phyloP scores from a whole-genome alignment of 768 basidiomycete genomes.

The Trametes meyenii region DNA sequence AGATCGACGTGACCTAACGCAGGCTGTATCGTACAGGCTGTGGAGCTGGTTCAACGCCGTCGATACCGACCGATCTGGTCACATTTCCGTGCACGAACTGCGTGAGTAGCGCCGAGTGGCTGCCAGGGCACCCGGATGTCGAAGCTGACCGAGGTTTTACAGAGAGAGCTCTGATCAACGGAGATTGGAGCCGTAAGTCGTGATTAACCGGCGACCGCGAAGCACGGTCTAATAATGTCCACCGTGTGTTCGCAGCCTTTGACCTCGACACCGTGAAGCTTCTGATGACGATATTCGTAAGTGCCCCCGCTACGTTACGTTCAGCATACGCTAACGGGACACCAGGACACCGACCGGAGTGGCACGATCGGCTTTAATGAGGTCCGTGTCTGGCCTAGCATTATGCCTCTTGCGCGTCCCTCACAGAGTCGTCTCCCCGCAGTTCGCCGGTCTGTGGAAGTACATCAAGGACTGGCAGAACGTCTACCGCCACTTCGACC shows the following conservation, averaged over 20 bases:
- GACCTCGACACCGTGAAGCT: constrained; percentile 87
- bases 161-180: constrained; percentile 55
- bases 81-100: constrained; percentile 66
- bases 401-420: neutral
- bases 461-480: constrained; percentile 91
- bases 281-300: constrained; percentile 79
- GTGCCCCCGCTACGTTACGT: constrained; percentile 28
- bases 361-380: constrained; percentile 84
- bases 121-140: constrained; percentile 33
- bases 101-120: constrained; percentile 50
- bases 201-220: neutral
- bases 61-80: constrained; percentile 68
- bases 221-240: neutral
- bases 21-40: constrained; percentile 46
- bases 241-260: constrained; percentile 52
- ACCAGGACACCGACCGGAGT: constrained; percentile 67
- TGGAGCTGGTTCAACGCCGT: constrained; percentile 77
- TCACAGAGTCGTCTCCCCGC: constrained; percentile 1
- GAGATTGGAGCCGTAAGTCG: constrained; percentile 78
- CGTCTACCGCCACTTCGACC: constrained; percentile 81
- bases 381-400: constrained; percentile 41
- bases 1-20: neutral
- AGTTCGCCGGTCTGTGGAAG: constrained; percentile 79
- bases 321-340: neutral
- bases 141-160: neutral